Conservation (phyloP, 2,329 filamentous ascomycete species). For the Aspergillus fumigatiaffinis region DNA sequence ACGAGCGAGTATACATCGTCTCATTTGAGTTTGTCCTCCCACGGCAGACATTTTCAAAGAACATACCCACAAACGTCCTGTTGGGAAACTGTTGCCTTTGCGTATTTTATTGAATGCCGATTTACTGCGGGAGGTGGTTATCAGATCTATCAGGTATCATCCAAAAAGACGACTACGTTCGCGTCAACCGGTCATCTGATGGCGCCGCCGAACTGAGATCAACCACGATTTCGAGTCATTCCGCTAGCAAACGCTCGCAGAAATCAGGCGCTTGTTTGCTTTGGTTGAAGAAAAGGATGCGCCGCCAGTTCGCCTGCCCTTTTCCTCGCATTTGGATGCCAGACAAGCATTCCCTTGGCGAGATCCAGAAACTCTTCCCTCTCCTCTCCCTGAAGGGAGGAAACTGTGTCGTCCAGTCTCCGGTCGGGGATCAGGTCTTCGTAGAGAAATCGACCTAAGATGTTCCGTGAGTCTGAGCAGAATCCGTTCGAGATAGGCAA, state of each 20-base stretch:
- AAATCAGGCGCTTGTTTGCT: conserved; percentile 20
- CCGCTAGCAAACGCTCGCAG: conserved; percentile 14
- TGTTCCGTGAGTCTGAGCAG: conserved; percentile 19
- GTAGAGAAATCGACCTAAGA: conserved; percentile 30
- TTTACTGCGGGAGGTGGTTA: too few relatives aligned
- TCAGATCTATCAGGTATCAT: neutral
- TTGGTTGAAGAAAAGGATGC: conserved; percentile 30
- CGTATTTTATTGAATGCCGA: too few relatives aligned
- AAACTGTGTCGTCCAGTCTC: conserved; percentile 25
- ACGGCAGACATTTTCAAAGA: too few relatives aligned
- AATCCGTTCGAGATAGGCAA: conserved; percentile 11
- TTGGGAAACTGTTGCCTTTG: too few relatives aligned
- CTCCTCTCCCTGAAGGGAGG: conserved; percentile 27
- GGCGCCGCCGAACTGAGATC: conserved; percentile 8
- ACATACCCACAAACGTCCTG: too few relatives aligned
- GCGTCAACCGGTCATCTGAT: conserved; percentile 11
- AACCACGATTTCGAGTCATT: conserved; percentile 10
- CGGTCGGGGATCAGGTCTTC: conserved; percentile 29
- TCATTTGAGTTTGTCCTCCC: too few relatives aligned
- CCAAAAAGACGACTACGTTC: conserved; percentile 4
- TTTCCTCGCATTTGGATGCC: conserved; percentile 27
- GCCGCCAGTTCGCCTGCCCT: conserved; percentile 24
- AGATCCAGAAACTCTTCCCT: conserved; percentile 30
- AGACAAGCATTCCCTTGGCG: conserved; percentile 28
- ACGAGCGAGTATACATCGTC: too few relatives aligned